These are phyloP conservation scores for Hypoxylon sp. DNA, from an alignment of 2,329 filamentous ascomycete species.

Conservation along the genomic window DNA sequence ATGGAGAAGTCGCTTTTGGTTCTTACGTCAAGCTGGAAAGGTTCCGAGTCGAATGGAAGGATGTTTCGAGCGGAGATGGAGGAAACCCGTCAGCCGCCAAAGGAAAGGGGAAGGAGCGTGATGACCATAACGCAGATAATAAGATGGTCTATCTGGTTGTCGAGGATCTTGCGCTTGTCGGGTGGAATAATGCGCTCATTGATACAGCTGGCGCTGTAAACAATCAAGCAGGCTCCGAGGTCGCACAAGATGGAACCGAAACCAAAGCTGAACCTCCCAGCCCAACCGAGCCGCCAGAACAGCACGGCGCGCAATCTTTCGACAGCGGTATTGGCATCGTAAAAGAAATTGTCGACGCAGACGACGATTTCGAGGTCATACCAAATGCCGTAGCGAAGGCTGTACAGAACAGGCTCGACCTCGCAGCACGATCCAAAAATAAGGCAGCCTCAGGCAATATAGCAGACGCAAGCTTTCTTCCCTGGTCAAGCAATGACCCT, in stretches of 20 bases:
- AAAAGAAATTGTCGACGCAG: slow-evolving; percentile 47
- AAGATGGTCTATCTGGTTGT: slow-evolving; percentile 63
- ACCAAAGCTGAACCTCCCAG: not conserved
- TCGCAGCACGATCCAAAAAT: slow-evolving; percentile 23
- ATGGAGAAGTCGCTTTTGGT: slow-evolving; percentile 62
- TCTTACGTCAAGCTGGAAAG: slow-evolving; percentile 64
- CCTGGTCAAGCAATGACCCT: slow-evolving; percentile 60
- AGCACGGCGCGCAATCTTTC: slow-evolving; percentile 7
- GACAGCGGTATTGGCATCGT: slow-evolving; percentile 22
- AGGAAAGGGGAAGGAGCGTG: slow-evolving; percentile 22
- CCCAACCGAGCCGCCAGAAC: not conserved
- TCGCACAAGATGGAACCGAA: not conserved
- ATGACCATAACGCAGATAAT: slow-evolving; percentile 16
- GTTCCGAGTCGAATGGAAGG: slow-evolving; percentile 56
- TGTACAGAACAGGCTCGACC: slow-evolving; percentile 43
- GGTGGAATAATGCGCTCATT: slow-evolving; percentile 63
- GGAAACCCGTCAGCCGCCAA: slow-evolving; percentile 20
- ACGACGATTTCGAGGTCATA: slow-evolving; percentile 60
- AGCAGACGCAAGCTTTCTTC: slow-evolving; percentile 35
- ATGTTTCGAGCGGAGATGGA: slow-evolving; percentile 15
- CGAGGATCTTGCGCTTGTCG: slow-evolving; percentile 61
- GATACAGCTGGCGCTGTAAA: slow-evolving; percentile 43
- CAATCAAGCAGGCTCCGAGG: not conserved
- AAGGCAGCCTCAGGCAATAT: slow-evolving; percentile 32
- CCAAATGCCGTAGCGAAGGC: slow-evolving; percentile 48